Conservation (phyloP, 2,329 filamentous ascomycete species). For the Penicillium rolfsii region DNA sequence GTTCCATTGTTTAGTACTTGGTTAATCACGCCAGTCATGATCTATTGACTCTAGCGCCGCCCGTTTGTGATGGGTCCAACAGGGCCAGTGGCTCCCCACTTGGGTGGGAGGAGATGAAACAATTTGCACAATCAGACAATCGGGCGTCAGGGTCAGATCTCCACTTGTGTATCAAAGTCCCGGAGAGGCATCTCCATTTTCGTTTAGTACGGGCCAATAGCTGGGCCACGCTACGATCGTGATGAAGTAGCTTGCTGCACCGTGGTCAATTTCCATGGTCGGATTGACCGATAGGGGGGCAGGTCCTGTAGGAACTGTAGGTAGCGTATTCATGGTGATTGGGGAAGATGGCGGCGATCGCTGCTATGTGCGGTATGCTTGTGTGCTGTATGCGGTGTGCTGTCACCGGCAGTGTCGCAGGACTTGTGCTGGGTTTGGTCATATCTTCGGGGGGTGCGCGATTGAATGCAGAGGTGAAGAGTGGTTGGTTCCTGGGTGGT, state of each 20-base stretch:
- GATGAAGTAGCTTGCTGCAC: not conserved
- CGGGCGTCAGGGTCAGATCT: not conserved
- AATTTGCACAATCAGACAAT: conserved; percentile 1
- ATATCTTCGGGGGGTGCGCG: not conserved
- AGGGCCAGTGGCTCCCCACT: conserved; percentile 15
- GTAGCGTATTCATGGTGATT: conserved; percentile 2
- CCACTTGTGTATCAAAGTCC: conserved; percentile 3
- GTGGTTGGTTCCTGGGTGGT: conserved; percentile 2
- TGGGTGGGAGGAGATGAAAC: conserved; percentile 17
- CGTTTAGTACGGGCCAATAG: conserved; percentile 10
- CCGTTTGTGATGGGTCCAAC: conserved; percentile 19
- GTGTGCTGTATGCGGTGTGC: not conserved
- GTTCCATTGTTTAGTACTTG: too few species aligned
- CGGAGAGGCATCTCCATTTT: not conserved
- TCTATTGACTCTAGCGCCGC: conserved; percentile 22
- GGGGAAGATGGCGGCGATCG: conserved; percentile 4
- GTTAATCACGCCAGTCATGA: not conserved
- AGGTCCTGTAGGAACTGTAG: not conserved
- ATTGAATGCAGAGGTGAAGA: not conserved
- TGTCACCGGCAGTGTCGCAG: not conserved
- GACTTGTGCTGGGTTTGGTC: not conserved
- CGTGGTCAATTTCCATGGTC: conserved; percentile 6
- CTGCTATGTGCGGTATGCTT: not conserved
- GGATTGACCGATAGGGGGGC: not conserved
- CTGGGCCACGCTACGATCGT: conserved; percentile 5